Evolutionary conservation across 106 monocot species (phyloP).

Genomic region (Chionographis japonica): DNA sequence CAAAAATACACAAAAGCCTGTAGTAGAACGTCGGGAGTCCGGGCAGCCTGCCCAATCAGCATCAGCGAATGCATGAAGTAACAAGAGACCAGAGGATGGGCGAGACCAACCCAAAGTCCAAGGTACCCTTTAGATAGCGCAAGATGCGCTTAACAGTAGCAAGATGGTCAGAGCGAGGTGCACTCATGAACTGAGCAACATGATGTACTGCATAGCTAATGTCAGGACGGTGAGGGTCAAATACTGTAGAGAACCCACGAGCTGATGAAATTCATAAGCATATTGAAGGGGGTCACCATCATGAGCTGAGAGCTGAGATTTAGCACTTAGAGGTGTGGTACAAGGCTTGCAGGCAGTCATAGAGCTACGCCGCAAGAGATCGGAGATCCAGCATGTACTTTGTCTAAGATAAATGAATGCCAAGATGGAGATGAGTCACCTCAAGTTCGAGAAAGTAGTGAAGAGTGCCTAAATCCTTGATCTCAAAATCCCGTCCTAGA

Average conservation of each 20-base stretch:
- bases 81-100: not conserved
- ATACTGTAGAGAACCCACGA: not conserved
- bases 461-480: too few relatives aligned
- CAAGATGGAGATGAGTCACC: too few relatives aligned
- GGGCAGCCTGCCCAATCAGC: not conserved
- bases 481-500: too few relatives aligned
- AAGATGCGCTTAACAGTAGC: not conserved
- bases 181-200: not conserved
- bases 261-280: not conserved
- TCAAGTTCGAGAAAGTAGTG: too few relatives aligned
- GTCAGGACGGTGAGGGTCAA: not conserved
- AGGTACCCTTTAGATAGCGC: not conserved
- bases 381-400: too few relatives aligned
- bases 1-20: not conserved
- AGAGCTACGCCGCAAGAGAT: too few relatives aligned
- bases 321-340: not conserved
- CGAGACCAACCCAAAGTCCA: not conserved
- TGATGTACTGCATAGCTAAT: not conserved
- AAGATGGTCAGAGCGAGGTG: not conserved
- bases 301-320: not conserved
- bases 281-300: not conserved
- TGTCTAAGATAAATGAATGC: too few relatives aligned
- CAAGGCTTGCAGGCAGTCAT: too few relatives aligned
- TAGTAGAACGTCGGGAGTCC: not conserved
- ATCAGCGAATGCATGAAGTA: not conserved